These are phyloP conservation scores for Filosporella fistucella DNA, from an alignment of 495 filamentous ascomycete genomes.

Conservation along the genomic window DNA sequence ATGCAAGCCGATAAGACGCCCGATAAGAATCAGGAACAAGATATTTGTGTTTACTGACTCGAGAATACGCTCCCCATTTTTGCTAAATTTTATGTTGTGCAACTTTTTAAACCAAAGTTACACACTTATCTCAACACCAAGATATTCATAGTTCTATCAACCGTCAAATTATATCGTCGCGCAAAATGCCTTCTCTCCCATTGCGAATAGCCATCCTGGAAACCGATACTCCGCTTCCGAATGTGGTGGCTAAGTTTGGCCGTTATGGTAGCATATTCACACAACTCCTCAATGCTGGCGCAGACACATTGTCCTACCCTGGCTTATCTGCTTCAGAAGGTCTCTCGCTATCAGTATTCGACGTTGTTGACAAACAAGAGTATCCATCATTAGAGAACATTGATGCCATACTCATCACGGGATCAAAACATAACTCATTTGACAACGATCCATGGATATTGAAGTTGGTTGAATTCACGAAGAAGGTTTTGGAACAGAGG, in stretches of 20 bases:
- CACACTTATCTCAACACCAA: not conserved
- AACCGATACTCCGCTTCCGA: slow-evolving; percentile 64
- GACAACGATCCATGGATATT: slow-evolving; percentile 56
- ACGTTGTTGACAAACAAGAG: slow-evolving; percentile 56
- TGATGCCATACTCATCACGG: slow-evolving; percentile 79
- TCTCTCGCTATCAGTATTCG: slow-evolving; percentile 58
- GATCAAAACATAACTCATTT: slow-evolving; percentile 42
- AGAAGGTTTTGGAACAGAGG: slow-evolving; percentile 43
- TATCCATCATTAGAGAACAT: slow-evolving; percentile 70
- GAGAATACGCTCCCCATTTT: too few relatives aligned
- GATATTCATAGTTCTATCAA: too few relatives aligned
- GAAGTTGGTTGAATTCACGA: slow-evolving; percentile 66
- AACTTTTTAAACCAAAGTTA: not conserved
- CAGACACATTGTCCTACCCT: slow-evolving; percentile 26
- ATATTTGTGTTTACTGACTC: too few relatives aligned
- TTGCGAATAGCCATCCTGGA: slow-evolving; percentile 82
- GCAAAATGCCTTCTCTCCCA: slow-evolving; percentile 33
- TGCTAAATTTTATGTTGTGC: not conserved
- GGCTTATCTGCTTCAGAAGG: slow-evolving; percentile 26
- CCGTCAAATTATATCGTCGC: too few relatives aligned
- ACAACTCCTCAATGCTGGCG: slow-evolving; percentile 51
- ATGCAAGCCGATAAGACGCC: too few relatives aligned
- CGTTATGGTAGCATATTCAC: slow-evolving; percentile 72
- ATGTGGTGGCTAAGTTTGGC: slow-evolving; percentile 56
- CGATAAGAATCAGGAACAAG: too few relatives aligned